Evolutionary conservation across 306 rosid genomes (phyloP), one percentile per base, ranked within the genome.

Genomic region (Pyrus bretschneideri): DNA sequence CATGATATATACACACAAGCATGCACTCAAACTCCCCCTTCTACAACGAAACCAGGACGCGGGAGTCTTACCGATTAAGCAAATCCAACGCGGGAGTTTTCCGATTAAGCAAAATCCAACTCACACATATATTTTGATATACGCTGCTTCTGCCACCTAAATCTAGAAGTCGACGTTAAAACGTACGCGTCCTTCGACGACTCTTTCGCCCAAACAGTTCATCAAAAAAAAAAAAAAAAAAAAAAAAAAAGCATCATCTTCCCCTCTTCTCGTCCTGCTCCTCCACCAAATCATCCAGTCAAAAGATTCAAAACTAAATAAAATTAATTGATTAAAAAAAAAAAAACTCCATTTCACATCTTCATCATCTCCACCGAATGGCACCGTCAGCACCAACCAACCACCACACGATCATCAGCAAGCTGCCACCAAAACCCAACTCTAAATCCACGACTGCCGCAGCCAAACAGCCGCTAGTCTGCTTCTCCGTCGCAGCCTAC

Each of bases 401-500:
- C n/a, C 68, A 60, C 33, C 54, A 4, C 54, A 49, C 54, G 54
- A 60, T 6, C 35, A 27, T 23, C 21, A 61, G 11, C 18, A 63
- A 63, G 54, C 54, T 49, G 22, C 68, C 68, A 19, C 68, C 68
- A 30, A 63, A 63, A 63, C 22, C 68, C 68, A 30, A 31, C 42
- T 72, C 59, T 76, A 21, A 49, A 49, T 49, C 21, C 11, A 25
- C 35, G 11, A 57, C 63, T 73, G 13, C 58, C 21, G 27, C 58
- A 2, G 1, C 87, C 3, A 88, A 83, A 63, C 87, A 63, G 42
- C 68, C 42, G 22, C 42, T 81, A 21, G 86, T 85, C 40, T 95
- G 97, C 88, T 95, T 95, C 87, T 95, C 99, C 27, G 83, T 85
- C 80, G 88, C 96, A 0, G 91, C 99, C 6, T 92, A 92, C 45